phyloP scores from a whole-genome alignment of 805 yeast species.

The Ogataea salicorniae region DNA sequence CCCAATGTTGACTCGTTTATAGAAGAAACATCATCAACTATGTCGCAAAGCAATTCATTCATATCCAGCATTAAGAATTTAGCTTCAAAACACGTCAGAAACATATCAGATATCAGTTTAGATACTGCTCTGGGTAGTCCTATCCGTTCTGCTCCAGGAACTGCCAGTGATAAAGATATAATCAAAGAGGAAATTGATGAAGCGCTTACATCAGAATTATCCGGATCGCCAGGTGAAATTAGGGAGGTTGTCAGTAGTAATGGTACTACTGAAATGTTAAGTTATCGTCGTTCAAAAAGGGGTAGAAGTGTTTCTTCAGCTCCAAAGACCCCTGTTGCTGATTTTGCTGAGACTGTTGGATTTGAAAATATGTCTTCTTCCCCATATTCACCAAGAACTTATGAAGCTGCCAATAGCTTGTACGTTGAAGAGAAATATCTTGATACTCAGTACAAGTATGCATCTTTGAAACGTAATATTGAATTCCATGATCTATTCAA shows the following conservation, averaged over 20 bases:
- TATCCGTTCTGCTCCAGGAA: neutral
- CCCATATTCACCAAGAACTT: slow-evolving; percentile 8
- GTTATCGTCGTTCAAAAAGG: slow-evolving; percentile 24
- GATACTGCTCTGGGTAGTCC: slow-evolving; percentile 17
- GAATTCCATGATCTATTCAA: slow-evolving; percentile 78
- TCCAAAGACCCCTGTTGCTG: slow-evolving; percentile 17
- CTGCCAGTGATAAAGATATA: slow-evolving; percentile 1
- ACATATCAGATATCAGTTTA: slow-evolving; percentile 15
- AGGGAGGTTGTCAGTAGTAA: slow-evolving; percentile 15
- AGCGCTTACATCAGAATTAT: neutral
- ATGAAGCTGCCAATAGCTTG: slow-evolving; percentile 33
- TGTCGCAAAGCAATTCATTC: slow-evolving; percentile 9
- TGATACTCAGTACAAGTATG: slow-evolving; percentile 57
- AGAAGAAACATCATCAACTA: slow-evolving; percentile 6
- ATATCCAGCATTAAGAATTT: slow-evolving; percentile 20
- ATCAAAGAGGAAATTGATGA: slow-evolving; percentile 7
- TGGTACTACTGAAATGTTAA: slow-evolving; percentile 28
- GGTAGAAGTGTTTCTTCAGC: slow-evolving; percentile 16
- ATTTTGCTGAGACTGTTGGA: slow-evolving; percentile 8
- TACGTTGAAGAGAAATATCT: slow-evolving; percentile 56
- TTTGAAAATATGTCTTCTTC: slow-evolving; percentile 3
- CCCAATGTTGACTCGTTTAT: slow-evolving; percentile 20
- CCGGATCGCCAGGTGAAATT: slow-evolving; percentile 12
- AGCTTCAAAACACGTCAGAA: slow-evolving; percentile 16
- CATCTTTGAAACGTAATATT: slow-evolving; percentile 56